phyloP scores from a whole-genome alignment of 768 basidiomycete species.

The Neoboletus magnificus region DNA sequence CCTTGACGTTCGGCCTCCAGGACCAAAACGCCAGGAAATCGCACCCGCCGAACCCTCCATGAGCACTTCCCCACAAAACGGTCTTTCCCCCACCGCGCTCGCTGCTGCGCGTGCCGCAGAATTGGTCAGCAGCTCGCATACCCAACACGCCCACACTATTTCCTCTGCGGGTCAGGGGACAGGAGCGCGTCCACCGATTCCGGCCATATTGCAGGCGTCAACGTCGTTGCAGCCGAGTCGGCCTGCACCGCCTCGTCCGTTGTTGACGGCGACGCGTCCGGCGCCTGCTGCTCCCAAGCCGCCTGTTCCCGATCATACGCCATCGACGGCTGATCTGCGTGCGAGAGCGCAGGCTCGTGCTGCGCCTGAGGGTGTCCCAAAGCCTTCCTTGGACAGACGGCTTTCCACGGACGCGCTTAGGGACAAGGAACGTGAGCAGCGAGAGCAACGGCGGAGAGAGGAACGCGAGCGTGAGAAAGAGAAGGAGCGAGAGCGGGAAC shows the following conservation, averaged over 20 bases:
- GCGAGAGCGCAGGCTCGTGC: slow-evolving; percentile 61
- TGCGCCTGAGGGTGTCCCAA: slow-evolving; percentile 35
- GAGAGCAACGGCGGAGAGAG: slow-evolving; percentile 40
- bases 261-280: slow-evolving; percentile 52
- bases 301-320: slow-evolving; percentile 47
- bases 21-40: slow-evolving; percentile 45
- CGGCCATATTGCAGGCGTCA: slow-evolving; percentile 25
- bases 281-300: slow-evolving; percentile 49
- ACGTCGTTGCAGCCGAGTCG: slow-evolving; percentile 52
- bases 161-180: slow-evolving; percentile 32
- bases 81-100: slow-evolving; percentile 41
- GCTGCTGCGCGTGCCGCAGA: slow-evolving; percentile 62
- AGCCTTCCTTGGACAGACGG: slow-evolving; percentile 31
- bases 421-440: slow-evolving; percentile 37
- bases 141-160: slow-evolving; percentile 39
- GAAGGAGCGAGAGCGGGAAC: slow-evolving; percentile 37
- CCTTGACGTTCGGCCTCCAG: slow-evolving; percentile 34
- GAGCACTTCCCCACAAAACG: slow-evolving; percentile 32
- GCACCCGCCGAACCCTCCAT: slow-evolving; percentile 35
- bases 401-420: slow-evolving; percentile 40
- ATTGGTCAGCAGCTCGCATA: slow-evolving; percentile 53
- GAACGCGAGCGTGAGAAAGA: slow-evolving; percentile 33
- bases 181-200: slow-evolving; percentile 28
- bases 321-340: slow-evolving; percentile 63
- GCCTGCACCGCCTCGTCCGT: slow-evolving; percentile 67